phyloP scores from a whole-genome alignment of 208 protist species.

The Herpetomonas tarakana region DNA sequence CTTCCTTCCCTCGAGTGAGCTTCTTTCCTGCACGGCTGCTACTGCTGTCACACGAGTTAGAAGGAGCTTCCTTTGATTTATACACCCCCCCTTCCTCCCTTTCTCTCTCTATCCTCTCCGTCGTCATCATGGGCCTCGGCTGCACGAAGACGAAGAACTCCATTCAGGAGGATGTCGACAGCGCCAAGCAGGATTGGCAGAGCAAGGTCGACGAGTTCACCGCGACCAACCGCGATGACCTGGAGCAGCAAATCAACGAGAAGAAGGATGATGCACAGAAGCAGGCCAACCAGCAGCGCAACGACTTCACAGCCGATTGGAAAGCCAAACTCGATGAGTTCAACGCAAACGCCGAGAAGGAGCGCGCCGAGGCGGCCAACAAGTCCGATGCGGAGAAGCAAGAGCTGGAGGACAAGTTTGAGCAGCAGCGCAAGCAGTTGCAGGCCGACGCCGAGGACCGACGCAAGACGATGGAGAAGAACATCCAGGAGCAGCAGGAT shows the following conservation, averaged over 20 bases:
- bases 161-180: constrained; percentile 9
- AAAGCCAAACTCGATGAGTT: too few relatives aligned
- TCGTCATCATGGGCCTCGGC: constrained; percentile 13
- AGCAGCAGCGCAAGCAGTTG: constrained; percentile 2
- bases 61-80: too few relatives aligned
- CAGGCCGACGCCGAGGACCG: constrained; percentile 3
- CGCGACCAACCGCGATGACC: too few relatives aligned
- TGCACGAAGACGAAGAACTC: constrained; percentile 8
- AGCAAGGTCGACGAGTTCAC: too few relatives aligned
- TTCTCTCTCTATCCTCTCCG: too few relatives aligned
- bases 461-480: neutral
- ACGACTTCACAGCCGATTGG: too few relatives aligned
- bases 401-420: constrained; percentile 7
- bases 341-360: constrained; percentile 2
- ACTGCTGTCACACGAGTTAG: too few relatives aligned
- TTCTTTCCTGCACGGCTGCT: too few relatives aligned
- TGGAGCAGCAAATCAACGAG: constrained; percentile 2
- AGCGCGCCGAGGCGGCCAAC: neutral
- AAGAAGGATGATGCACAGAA: constrained; percentile 3
- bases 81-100: too few relatives aligned
- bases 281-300: constrained; percentile 5
- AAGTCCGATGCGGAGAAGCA: constrained; percentile 1
- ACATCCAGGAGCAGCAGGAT: neutral
- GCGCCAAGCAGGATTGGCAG: constrained; percentile 6
- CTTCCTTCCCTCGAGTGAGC: too few relatives aligned